A percentile compares a stretch with the other conserved stretches of the same genome.
Conservation (phyloP, 2,329 filamentous ascomycete species). For the Dryadomyces quercus-mongolicae region DNA sequence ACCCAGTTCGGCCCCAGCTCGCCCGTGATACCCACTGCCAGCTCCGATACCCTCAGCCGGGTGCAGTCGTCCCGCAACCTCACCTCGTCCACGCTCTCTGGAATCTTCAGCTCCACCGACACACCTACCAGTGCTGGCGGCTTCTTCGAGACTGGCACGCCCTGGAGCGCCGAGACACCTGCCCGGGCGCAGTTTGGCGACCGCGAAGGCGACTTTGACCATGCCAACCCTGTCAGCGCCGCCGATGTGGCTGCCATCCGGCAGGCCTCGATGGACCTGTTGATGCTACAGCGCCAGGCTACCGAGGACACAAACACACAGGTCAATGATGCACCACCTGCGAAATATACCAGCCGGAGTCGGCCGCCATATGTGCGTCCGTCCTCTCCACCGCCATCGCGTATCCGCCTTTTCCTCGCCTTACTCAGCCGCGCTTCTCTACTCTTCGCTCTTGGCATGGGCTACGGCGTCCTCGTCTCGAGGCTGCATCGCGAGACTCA, state of each 20-base stretch:
- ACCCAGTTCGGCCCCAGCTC: background rate
- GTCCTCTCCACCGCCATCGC: conserved; percentile 10
- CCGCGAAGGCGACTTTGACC: background rate
- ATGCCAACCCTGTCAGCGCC: background rate
- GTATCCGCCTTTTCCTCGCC: conserved; percentile 29
- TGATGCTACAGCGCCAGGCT: conserved; percentile 10
- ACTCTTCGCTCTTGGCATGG: conserved; percentile 67
- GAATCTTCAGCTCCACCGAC: conserved; percentile 66
- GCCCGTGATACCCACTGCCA: background rate
- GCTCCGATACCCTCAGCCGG: conserved; percentile 39
- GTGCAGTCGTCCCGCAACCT: conserved; percentile 75
- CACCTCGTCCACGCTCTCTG: conserved; percentile 77
- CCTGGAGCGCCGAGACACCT: conserved; percentile 68
- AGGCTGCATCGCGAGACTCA: conserved; percentile 59
- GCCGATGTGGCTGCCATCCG: conserved; percentile 10
- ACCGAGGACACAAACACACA: background rate
- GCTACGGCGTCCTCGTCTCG: conserved; percentile 72
- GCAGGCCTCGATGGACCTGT: conserved; percentile 9
- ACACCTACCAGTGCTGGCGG: background rate
- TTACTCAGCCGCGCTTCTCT: conserved; percentile 46
- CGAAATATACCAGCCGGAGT: no score
- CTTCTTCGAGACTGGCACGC: conserved; percentile 43
- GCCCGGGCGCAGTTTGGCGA: conserved; percentile 11
- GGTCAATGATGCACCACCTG: no score
- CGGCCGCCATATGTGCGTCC: no score